Percentiles rank a stretch among this genome's conserved stretches.
These are phyloP conservation scores for Botrytis byssoidea DNA, from an alignment of 2,329 filamentous ascomycete species.

Conservation along the genomic window DNA sequence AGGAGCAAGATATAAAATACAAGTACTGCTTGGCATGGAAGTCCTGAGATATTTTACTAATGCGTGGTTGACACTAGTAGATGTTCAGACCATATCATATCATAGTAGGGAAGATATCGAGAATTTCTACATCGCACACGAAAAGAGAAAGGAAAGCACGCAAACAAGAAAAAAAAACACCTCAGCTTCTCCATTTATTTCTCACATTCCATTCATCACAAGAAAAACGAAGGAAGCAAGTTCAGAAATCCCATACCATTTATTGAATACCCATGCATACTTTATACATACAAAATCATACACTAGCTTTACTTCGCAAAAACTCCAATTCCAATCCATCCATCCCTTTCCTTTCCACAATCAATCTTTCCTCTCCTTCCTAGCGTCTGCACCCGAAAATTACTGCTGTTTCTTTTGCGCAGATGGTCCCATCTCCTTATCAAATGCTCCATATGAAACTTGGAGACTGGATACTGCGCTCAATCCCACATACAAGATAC, in stretches of 20 bases:
- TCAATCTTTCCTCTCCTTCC: background rate
- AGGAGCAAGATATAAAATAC: too few species aligned
- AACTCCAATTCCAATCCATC: constrained; percentile 3
- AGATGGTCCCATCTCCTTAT: constrained; percentile 90
- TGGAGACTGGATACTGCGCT: constrained; percentile 75
- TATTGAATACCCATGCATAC: constrained; percentile 12
- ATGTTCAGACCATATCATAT: background rate
- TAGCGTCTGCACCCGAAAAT: background rate
- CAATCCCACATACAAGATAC: constrained; percentile 77
- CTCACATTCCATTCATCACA: background rate
- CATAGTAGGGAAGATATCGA: background rate
- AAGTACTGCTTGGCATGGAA: too few species aligned
- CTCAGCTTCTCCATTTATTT: background rate
- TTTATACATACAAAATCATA: constrained; percentile 21
- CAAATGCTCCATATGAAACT: constrained; percentile 91
- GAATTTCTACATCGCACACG: background rate
- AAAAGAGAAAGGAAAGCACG: background rate
- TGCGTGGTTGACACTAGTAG: too few species aligned
- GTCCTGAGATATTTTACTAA: too few species aligned
- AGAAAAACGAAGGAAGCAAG: background rate
- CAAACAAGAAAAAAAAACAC: background rate
- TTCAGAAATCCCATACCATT: background rate
- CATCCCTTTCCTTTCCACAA: constrained; percentile 1
- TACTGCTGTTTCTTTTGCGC: constrained; percentile 78
- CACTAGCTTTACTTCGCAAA: constrained; percentile 2